phyloP scores from a whole-genome alignment of 2,329 filamentous ascomycete species.

The Neoscytalidium dimidiatum region DNA sequence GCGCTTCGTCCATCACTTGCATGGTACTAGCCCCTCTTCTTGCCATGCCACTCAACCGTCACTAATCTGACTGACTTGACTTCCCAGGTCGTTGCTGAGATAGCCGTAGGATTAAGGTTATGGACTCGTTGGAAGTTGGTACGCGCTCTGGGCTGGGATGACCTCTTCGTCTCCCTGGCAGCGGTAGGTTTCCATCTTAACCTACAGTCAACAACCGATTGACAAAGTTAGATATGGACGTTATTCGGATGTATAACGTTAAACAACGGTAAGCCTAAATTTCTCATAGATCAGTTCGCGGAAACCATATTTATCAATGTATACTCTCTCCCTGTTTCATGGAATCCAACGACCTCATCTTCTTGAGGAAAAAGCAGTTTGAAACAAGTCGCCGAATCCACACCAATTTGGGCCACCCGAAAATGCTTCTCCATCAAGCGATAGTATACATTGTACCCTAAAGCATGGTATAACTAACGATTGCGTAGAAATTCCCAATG shows the following conservation, averaged over 20 bases:
- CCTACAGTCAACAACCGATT: neutral
- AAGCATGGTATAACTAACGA: conserved; percentile 21
- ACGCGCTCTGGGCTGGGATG: conserved; percentile 38
- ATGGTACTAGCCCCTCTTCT: neutral
- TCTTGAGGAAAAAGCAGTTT: no score
- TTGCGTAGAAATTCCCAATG: conserved; percentile 31
- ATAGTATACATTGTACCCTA: neutral
- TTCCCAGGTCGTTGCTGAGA: conserved; percentile 28
- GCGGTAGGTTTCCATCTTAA: conserved; percentile 20
- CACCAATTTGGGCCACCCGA: no score
- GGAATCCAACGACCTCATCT: no score
- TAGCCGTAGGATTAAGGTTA: conserved; percentile 33
- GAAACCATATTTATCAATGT: no score
- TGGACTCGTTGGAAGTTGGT: conserved; percentile 30
- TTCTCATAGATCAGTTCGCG: no score
- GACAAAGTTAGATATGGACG: conserved; percentile 25
- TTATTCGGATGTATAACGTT: conserved; percentile 32
- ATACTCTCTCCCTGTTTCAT: no score
- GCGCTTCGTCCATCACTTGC: conserved; percentile 1
- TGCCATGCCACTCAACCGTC: no score
- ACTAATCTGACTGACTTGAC: neutral
- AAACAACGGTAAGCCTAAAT: conserved; percentile 38
- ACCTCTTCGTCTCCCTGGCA: conserved; percentile 35
- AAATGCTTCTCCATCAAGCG: no score
- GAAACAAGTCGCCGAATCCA: no score